Percentiles rank a stretch among this genome's conserved stretches.
Evolutionary conservation across 2,329 filamentous ascomycete genomes (phyloP).

Genomic region (Alternaria hordeiaustralica): DNA sequence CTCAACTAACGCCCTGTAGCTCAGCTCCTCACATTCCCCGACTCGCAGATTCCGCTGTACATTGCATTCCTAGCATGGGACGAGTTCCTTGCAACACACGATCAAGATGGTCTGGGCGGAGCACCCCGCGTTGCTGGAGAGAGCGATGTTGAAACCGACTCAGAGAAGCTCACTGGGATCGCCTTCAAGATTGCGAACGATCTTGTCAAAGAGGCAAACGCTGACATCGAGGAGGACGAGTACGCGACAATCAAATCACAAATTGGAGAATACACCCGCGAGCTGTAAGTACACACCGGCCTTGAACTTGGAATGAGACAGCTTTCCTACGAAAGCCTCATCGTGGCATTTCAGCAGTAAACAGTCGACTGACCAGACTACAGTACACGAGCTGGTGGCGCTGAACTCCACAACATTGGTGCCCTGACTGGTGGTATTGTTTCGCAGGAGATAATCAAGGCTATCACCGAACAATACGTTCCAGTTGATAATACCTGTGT

Average conservation of each 20-base stretch:
- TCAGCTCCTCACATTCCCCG: constrained; percentile 51
- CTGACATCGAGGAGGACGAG: constrained; percentile 51
- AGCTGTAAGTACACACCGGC: constrained; percentile 48
- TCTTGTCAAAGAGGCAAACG: constrained; percentile 52
- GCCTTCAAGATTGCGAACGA: constrained; percentile 51
- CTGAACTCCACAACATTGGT: constrained; percentile 91
- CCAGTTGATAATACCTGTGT: constrained; percentile 69
- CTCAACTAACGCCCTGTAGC: constrained; percentile 29
- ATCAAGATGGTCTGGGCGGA: constrained; percentile 42
- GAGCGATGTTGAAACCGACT: constrained; percentile 36
- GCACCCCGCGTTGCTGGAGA: constrained; percentile 48
- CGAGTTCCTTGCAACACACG: constrained; percentile 52
- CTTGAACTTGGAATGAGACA: not conserved
- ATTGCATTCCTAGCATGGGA: constrained; percentile 61
- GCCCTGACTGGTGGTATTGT: constrained; percentile 88
- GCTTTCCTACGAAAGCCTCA: not conserved
- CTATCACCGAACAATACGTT: constrained; percentile 72
- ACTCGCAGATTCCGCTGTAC: constrained; percentile 56
- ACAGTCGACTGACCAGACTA: constrained; percentile 9
- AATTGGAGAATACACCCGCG: constrained; percentile 48
- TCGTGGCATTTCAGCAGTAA: not conserved
- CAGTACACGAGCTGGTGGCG: constrained; percentile 75
- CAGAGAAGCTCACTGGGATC: constrained; percentile 53
- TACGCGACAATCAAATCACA: constrained; percentile 47
- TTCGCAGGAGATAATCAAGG: constrained; percentile 96